Evolutionary conservation across 192 early-diverging fungal species (phyloP).

Genomic region (Coemansia sp.): DNA sequence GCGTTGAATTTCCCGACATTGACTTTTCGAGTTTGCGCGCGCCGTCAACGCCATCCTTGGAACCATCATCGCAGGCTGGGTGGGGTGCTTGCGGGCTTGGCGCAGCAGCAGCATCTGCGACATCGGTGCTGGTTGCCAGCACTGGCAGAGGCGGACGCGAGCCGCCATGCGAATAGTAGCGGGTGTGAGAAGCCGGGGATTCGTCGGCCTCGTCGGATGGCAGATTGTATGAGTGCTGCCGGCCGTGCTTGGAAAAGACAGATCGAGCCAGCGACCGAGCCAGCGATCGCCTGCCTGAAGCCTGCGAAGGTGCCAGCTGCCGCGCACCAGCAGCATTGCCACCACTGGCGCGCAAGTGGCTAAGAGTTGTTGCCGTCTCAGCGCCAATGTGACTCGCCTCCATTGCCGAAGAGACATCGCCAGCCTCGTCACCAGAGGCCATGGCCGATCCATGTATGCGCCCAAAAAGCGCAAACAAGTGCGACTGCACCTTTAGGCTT

Average conservation of each 20-base stretch:
- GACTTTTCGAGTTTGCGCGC: background rate
- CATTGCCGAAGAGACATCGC: constrained; percentile 27
- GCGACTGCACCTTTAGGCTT: constrained; percentile 59
- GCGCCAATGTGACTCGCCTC: constrained; percentile 8
- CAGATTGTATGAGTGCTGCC: constrained; percentile 9
- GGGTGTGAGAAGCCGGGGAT: constrained; percentile 11
- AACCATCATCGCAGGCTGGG: background rate
- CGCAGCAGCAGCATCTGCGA: background rate
- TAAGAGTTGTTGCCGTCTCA: constrained; percentile 8
- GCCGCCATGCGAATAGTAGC: constrained; percentile 30
- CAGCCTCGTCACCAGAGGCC: constrained; percentile 17
- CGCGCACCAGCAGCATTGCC: background rate
- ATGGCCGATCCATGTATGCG: constrained; percentile 41
- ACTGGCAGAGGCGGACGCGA: constrained; percentile 23
- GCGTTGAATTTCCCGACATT: background rate
- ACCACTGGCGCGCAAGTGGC: constrained; percentile 9
- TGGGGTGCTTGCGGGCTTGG: background rate
- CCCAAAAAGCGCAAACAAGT: constrained; percentile 66
- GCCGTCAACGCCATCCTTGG: background rate
- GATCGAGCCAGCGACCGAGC: constrained; percentile 47
- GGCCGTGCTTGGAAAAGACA: constrained; percentile 33
- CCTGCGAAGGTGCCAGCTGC: constrained; percentile 27
- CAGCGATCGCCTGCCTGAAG: constrained; percentile 44
- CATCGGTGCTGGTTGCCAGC: constrained; percentile 6
- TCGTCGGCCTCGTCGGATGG: constrained; percentile 8